These are phyloP conservation scores for Vanrija pseudolonga DNA, from an alignment of 1,284 basidiomycete species.

Conservation along the genomic window DNA sequence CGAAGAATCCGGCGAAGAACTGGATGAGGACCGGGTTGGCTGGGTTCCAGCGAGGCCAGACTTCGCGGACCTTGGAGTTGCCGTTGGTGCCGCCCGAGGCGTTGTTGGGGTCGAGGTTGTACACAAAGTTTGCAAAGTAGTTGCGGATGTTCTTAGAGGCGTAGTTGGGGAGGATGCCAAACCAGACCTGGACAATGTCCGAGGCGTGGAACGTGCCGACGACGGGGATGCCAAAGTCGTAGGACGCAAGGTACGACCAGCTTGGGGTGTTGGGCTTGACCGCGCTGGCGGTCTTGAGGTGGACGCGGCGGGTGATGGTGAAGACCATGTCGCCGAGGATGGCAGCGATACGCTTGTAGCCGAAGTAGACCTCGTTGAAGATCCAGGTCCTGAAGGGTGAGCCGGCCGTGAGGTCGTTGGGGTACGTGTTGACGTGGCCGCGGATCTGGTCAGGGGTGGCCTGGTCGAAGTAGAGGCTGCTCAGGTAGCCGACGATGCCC, in stretches of 20 bases:
- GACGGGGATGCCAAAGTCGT: slow-evolving; percentile 14
- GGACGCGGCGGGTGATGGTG: slow-evolving; percentile 16
- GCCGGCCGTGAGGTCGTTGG: slow-evolving; percentile 19
- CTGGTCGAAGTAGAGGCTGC: slow-evolving; percentile 20
- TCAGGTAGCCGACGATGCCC: slow-evolving; percentile 17
- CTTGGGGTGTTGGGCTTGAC: slow-evolving; percentile 9
- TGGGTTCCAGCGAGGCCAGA: slow-evolving; percentile 10
- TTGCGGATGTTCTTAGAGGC: slow-evolving; percentile 9
- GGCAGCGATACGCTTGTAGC: slow-evolving; percentile 19
- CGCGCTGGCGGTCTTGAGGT: not conserved
- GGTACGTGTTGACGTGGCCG: slow-evolving; percentile 30
- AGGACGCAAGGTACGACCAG: slow-evolving; percentile 19
- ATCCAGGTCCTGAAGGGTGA: slow-evolving; percentile 14
- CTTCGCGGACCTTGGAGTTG: slow-evolving; percentile 5
- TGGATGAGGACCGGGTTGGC: slow-evolving; percentile 2
- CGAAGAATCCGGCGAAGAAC: slow-evolving; percentile 8
- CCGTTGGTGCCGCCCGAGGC: slow-evolving; percentile 7
- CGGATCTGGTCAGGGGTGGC: slow-evolving; percentile 16
- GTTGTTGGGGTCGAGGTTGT: slow-evolving; percentile 21
- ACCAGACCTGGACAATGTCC: slow-evolving; percentile 20
- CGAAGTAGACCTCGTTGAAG: slow-evolving; percentile 17
- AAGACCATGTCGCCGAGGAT: slow-evolving; percentile 13
- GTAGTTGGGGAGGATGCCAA: slow-evolving; percentile 14
- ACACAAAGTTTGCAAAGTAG: slow-evolving; percentile 20
- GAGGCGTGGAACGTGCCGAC: slow-evolving; percentile 17